Evolutionary conservation across 345 rosid genomes (phyloP).

Genomic region (Eucalyptus pauciflora): DNA sequence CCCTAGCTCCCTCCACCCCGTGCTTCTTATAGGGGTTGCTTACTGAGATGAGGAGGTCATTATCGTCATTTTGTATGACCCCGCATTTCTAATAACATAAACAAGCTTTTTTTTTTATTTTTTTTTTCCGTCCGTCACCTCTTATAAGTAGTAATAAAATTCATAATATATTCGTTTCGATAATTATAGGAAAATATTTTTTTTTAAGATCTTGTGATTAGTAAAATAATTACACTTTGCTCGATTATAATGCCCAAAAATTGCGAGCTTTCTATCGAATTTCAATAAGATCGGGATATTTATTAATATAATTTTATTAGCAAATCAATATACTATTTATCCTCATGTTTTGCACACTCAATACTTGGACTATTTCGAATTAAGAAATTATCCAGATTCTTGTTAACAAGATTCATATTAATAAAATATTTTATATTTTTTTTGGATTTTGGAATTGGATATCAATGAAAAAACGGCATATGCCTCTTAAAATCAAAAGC

Average conservation of each 20-base stretch:
- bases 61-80: not conserved
- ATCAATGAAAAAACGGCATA: not conserved
- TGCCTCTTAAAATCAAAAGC: not conserved
- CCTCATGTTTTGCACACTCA: fast-evolving
- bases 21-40: not conserved
- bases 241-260: not conserved
- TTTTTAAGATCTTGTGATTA: not conserved
- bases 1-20: not conserved
- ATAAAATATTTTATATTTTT: not conserved
- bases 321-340: not conserved
- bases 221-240: not conserved
- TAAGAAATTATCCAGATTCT: not conserved
- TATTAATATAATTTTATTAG: not conserved
- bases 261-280: not conserved
- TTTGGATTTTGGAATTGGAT: not conserved
- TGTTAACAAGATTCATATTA: not conserved
- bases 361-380: not conserved
- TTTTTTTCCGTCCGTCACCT: not conserved
- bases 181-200: not conserved
- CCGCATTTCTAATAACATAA: not conserved
- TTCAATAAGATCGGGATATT: not conserved
- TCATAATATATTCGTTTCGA: not conserved
- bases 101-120: not conserved
- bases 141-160: not conserved
- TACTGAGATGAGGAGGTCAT: not conserved